These are phyloP conservation scores for Phanerochaete carnosa DNA, from an alignment of 768 basidiomycete genomes.

Conservation along the genomic window DNA sequence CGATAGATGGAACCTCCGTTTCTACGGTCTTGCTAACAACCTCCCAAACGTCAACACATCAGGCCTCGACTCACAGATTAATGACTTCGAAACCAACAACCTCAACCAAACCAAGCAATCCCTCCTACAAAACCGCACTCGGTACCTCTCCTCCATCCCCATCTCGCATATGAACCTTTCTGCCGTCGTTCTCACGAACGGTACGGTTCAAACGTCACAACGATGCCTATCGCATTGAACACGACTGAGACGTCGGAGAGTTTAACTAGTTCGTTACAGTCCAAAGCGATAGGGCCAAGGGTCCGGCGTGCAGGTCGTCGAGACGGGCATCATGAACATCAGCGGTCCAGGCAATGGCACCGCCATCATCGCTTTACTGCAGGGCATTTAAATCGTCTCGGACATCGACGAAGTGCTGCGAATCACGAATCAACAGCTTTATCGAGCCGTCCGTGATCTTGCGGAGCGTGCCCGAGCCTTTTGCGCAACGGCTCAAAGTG, in stretches of 20 bases:
- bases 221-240: conserved; percentile 15
- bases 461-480: conserved; percentile 27
- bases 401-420: conserved; percentile 35
- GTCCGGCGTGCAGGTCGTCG: conserved; percentile 11
- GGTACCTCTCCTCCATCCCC: conserved; percentile 20
- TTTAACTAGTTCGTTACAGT: conserved; percentile 21
- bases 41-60: conserved; percentile 17
- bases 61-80: conserved; percentile 18
- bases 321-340: conserved; percentile 18
- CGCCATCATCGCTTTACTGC: conserved; percentile 26
- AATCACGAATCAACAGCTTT: conserved; percentile 31
- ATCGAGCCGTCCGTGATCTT: conserved; percentile 27
- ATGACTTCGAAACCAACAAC: conserved; percentile 17
- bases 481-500: conserved; percentile 23
- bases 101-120: conserved; percentile 14
- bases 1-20: conserved; percentile 22
- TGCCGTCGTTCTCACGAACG: conserved; percentile 16
- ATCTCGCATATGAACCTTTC: conserved; percentile 18
- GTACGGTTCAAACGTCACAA: conserved; percentile 16
- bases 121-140: conserved; percentile 21
- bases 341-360: conserved; percentile 27
- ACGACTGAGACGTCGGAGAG: conserved; percentile 20
- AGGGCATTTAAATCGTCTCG: conserved; percentile 29
- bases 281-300: conserved; percentile 14
- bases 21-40: conserved; percentile 23